Evolutionary conservation across 306 rosid species (phyloP).

Genomic region (Medicago ruthenica): DNA sequence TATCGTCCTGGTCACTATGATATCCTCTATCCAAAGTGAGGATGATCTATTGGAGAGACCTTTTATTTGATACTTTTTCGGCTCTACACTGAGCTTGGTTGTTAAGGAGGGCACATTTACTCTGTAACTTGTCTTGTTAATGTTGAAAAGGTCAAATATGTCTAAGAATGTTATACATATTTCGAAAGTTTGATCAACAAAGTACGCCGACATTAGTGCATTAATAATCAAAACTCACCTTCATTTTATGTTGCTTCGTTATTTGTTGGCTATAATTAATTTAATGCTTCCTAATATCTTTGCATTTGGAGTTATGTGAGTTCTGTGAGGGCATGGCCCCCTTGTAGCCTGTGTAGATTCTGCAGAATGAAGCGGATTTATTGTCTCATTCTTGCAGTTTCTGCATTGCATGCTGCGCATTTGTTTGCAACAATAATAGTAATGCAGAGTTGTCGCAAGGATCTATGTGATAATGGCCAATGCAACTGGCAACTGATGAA

Average conservation of each 20-base stretch:
- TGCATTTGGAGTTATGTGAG: constrained; percentile 4
- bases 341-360: neutral
- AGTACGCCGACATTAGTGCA: constrained; percentile 39
- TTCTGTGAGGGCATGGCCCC: constrained; percentile 3
- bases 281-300: constrained; percentile 28
- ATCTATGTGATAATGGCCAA: too few relatives aligned
- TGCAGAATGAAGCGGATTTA: neutral
- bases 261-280: neutral
- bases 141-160: constrained; percentile 45
- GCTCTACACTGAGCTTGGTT: constrained; percentile 40
- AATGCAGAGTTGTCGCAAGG: neutral
- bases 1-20: constrained; percentile 99
- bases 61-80: constrained; percentile 22
- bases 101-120: constrained; percentile 43
- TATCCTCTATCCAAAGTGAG: constrained; percentile 87
- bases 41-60: constrained; percentile 50
- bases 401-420: too few relatives aligned
- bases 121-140: constrained; percentile 35
- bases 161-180: constrained; percentile 34
- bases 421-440: neutral
- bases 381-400: too few relatives aligned
- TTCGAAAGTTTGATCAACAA: constrained; percentile 41
- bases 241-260: constrained; percentile 13
- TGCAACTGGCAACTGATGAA: too few relatives aligned
- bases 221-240: constrained; percentile 42